Percentiles rank a stretch among this genome's conserved stretches.
These are phyloP conservation scores for Cubamyces sp. DNA, from an alignment of 768 basidiomycete species.

Conservation along the genomic window DNA sequence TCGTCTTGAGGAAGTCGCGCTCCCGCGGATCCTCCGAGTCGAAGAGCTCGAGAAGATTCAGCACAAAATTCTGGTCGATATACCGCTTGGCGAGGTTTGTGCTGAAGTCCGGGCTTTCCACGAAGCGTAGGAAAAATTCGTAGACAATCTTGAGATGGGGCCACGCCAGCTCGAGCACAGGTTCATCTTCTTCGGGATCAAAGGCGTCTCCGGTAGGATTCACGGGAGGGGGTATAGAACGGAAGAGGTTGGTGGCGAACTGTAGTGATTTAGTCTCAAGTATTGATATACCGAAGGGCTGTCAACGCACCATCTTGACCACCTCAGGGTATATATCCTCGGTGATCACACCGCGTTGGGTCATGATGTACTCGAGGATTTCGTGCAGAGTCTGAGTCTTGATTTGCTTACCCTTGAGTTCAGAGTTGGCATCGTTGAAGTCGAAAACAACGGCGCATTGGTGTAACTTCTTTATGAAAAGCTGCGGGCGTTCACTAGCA, in stretches of 20 bases:
- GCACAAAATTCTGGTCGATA: conserved; percentile 94
- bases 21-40: conserved; percentile 99
- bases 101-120: conserved; percentile 98
- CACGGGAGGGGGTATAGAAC: conserved; percentile 98
- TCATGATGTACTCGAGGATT: conserved; percentile 99
- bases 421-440: conserved; percentile 96
- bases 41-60: conserved; percentile 96
- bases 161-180: conserved; percentile 98
- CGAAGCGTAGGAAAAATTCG: conserved; percentile 99
- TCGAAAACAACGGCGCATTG: conserved; percentile 98
- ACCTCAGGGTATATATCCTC: conserved; percentile 99
- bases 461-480: conserved; percentile 93
- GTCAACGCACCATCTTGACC: conserved; percentile 84
- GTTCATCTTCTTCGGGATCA: conserved; percentile 99
- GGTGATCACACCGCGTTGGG: conserved; percentile 93
- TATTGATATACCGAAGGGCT: conserved; percentile 4
- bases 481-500: conserved; percentile 80
- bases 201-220: conserved; percentile 98
- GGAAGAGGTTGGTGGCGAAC: conserved; percentile 99
- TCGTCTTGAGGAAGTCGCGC: conserved; percentile 99
- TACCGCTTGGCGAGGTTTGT: conserved; percentile 97
- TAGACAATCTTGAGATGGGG: conserved; percentile 99
- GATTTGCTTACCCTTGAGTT: conserved; percentile 97
- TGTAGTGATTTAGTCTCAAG: conserved; percentile 38
- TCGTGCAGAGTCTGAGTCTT: conserved; percentile 98